These are phyloP conservation scores for Deuterostichococcus epilithicus DNA, from an alignment of 139 green algal species.

Conservation along the genomic window DNA sequence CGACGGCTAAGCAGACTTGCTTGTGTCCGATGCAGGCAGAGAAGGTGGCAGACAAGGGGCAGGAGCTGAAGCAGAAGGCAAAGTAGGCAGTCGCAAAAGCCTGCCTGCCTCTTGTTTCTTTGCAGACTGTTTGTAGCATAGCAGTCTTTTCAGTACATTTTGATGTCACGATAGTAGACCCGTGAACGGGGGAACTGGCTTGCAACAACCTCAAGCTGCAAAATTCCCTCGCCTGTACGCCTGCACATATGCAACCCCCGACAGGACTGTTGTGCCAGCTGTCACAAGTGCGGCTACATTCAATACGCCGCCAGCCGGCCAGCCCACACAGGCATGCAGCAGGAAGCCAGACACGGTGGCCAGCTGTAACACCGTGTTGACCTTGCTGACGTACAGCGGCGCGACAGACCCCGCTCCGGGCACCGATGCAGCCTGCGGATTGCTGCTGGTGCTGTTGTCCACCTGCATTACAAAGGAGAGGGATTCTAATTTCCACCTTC, in stretches of 20 bases:
- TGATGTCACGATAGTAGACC: too few species aligned
- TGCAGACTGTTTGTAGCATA: too few species aligned
- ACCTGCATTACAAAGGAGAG: too few species aligned
- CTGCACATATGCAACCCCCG: constrained; percentile 50
- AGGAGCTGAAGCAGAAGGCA: neutral
- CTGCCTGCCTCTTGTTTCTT: too few species aligned
- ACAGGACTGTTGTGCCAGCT: constrained; percentile 55
- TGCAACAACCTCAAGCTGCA: too few species aligned
- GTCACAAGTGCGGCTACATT: constrained; percentile 29
- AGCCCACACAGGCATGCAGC: constrained; percentile 43
- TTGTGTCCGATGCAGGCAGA: too few species aligned
- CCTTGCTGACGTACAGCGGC: constrained; percentile 78
- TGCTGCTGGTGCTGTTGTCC: neutral
- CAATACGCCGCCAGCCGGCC: constrained; percentile 43
- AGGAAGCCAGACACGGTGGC: constrained; percentile 61
- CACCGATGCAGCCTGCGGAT: too few species aligned
- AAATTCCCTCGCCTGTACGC: constrained; percentile 18
- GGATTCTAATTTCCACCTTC: too few species aligned
- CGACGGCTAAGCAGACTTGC: too few species aligned
- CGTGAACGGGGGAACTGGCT: too few species aligned
- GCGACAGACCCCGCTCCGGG: constrained; percentile 38
- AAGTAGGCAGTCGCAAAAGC: too few species aligned
- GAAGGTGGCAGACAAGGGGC: neutral
- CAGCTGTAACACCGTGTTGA: constrained; percentile 85
- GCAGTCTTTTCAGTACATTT: too few species aligned